Conservation (phyloP, 345 rosid genomes). For the Physaria fendleri region DNA sequence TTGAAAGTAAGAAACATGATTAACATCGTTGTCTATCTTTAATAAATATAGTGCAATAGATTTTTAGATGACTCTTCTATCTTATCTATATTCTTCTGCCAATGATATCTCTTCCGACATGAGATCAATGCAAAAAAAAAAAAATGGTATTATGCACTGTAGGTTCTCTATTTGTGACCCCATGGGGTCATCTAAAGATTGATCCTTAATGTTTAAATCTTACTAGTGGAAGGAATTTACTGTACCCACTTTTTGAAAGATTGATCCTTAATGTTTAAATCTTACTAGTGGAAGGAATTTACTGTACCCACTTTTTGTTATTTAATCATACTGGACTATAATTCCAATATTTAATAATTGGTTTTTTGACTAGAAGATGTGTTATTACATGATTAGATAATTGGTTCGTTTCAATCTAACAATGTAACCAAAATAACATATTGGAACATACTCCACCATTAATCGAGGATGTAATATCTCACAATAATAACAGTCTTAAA, state of each 20-base stretch:
- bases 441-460: not conserved
- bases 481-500: not conserved
- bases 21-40: not conserved
- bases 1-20: not conserved
- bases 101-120: constrained; percentile 23
- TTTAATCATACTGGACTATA: not conserved
- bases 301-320: not conserved
- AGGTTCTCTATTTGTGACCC: constrained; percentile 14
- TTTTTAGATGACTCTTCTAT: not conserved
- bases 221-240: not conserved
- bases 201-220: too few species aligned
- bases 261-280: too few species aligned
- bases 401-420: not conserved
- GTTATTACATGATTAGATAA: not conserved
- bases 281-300: not conserved
- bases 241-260: not conserved
- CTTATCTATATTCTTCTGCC: not conserved
- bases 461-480: not conserved
- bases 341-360: too few species aligned
- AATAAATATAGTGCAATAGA: not conserved
- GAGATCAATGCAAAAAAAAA: constrained; percentile 7
- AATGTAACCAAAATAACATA: not conserved
- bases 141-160: constrained; percentile 16
- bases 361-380: too few species aligned
- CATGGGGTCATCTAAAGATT: constrained; percentile 3